Base-by-base conservation (phyloP, 805 yeast species). In the Wickerhamomyces kurtzmanii region DNA sequence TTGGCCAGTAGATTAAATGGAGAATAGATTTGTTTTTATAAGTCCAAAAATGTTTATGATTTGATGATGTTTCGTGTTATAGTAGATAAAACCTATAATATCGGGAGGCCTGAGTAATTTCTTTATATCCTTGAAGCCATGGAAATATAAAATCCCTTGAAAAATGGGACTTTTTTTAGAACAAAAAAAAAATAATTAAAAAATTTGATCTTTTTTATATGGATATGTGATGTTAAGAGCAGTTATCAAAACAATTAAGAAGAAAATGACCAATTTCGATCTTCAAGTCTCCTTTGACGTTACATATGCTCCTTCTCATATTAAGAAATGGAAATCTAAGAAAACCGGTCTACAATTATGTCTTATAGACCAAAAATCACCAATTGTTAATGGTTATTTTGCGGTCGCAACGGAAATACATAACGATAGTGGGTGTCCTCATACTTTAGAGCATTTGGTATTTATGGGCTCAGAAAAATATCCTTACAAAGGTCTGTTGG, bases 351-450 rank as follows among this genome's bases (percentile, higher is more conserved):
- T 89, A 18, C 93, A 83, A 51, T 54, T 86, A 15, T 79, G 82
- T 9, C 68, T 83, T 36, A 63, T 91, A 21, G 67, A 76, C 45
- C 82, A 80, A 45, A 77, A 85, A 16, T 76, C 94, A 3, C 96
- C 97, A 3, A 65, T 85, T 18, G 86, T 91, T 3, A 76, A 78
- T 45, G 98, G 97, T n/a, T 81, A 80, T 47, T 85, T 91, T 53
- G 93, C 96, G 1, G 94, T 91, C 4, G 96, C 94, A 12, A 86
- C 97, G 1, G 97, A 91, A 51, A 83, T 84, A 28, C 59, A 66
- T 14, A 75, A 85, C 46, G 91, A 87, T 49, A 71, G 86, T 15
- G 98, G 98, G 6, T 73, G 83, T 37, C 98, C 98, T 1, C 98
- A 91, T 46, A 91, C 98, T 2, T 55, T 91, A 29, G 98, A 91